Evolutionary conservation across 495 filamentous ascomycete species (phyloP).

Genomic region (Penicillium cataractarum): DNA sequence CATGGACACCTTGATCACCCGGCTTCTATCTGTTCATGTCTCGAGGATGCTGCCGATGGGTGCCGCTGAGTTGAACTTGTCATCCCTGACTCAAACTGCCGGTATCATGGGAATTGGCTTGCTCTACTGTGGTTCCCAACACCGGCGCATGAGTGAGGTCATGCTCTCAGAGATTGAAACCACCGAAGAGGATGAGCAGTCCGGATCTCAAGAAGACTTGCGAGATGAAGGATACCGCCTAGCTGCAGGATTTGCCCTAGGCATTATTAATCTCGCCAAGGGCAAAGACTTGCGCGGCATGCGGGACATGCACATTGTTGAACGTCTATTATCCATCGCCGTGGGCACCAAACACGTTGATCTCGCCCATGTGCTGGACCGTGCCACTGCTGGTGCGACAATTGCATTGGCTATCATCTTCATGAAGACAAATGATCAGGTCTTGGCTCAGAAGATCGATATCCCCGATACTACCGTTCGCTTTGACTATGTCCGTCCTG

Average conservation of each 20-base stretch:
- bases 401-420: slow-evolving; percentile 92
- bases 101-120: slow-evolving; percentile 97
- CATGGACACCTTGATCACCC: slow-evolving; percentile 93
- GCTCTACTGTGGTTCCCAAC: slow-evolving; percentile 92
- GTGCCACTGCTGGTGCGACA: slow-evolving; percentile 86
- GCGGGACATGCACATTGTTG: slow-evolving; percentile 91
- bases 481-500: slow-evolving; percentile 93
- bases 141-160: slow-evolving; percentile 97
- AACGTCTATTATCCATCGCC: slow-evolving; percentile 81
- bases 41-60: slow-evolving; percentile 90
- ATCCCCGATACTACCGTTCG: slow-evolving; percentile 86
- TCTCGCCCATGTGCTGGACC: slow-evolving; percentile 87
- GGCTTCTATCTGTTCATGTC: slow-evolving; percentile 96
- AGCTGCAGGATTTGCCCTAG: slow-evolving; percentile 90
- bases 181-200: slow-evolving; percentile 71
- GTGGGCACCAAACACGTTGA: slow-evolving; percentile 86
- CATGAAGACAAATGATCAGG: slow-evolving; percentile 92
- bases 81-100: slow-evolving; percentile 90
- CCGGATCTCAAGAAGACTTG: slow-evolving; percentile 64
- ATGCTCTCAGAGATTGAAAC: slow-evolving; percentile 97
- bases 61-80: slow-evolving; percentile 91
- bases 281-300: slow-evolving; percentile 86
- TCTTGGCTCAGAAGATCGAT: slow-evolving; percentile 90
- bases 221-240: slow-evolving; percentile 94
- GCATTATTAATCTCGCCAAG: slow-evolving; percentile 91